phyloP scores from a whole-genome alignment of 1,284 basidiomycete genomes.

The Leccinum griseonigrum region DNA sequence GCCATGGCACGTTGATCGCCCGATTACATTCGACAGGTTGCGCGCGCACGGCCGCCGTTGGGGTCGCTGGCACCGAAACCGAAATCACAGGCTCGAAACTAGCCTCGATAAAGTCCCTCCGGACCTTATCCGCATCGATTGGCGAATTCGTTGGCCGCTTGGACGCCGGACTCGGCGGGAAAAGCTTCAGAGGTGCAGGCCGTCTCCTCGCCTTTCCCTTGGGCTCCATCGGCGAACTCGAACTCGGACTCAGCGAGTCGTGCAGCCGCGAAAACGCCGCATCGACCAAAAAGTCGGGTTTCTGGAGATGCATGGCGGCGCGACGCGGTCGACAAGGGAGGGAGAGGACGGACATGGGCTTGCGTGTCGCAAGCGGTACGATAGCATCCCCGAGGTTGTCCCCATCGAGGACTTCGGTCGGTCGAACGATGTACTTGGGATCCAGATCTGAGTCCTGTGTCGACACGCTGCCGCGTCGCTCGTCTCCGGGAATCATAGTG shows the following conservation, averaged over 20 bases:
- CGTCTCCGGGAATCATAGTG: constrained; percentile 26
- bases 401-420: constrained; percentile 35
- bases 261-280: constrained; percentile 33
- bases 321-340: constrained; percentile 41
- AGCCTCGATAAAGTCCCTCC: constrained; percentile 26
- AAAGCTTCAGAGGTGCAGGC: constrained; percentile 45
- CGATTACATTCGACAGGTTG: neutral
- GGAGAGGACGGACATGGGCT: constrained; percentile 34
- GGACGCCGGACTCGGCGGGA: constrained; percentile 21
- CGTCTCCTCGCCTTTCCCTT: constrained; percentile 39
- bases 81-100: constrained; percentile 23
- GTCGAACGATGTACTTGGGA: constrained; percentile 45
- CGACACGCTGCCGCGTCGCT: constrained; percentile 45
- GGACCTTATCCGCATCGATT: constrained; percentile 19
- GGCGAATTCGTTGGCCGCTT: constrained; percentile 27
- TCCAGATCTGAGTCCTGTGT: constrained; percentile 54
- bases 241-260: constrained; percentile 12
- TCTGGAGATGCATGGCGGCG: constrained; percentile 40
- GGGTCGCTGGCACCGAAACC: neutral
- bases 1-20: constrained; percentile 9
- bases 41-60: neutral
- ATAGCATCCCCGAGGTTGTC: constrained; percentile 32
- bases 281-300: constrained; percentile 41
- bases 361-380: constrained; percentile 18
- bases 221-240: constrained; percentile 7